Evolutionary conservation across 768 basidiomycete species (phyloP).

Genomic region (Auriscalpium vulgare): DNA sequence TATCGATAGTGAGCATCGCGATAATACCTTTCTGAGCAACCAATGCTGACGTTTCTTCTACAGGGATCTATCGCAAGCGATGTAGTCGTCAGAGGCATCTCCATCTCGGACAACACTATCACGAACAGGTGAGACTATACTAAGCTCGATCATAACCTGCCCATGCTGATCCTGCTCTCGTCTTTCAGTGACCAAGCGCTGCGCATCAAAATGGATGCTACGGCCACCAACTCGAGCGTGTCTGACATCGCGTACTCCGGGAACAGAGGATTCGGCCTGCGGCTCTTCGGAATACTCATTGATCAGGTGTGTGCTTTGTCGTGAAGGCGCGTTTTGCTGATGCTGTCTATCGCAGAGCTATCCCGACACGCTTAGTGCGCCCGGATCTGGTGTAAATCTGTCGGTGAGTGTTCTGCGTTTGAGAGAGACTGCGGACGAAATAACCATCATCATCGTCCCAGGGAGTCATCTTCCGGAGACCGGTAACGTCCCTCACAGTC

Average conservation of each 20-base stretch:
- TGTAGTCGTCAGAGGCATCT: conserved; percentile 37
- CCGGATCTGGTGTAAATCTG: conserved; percentile 49
- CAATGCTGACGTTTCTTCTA: not conserved
- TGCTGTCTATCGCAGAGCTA: conserved; percentile 38
- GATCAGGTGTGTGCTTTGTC: conserved; percentile 34
- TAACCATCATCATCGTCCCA: conserved; percentile 43
- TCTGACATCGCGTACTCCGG: conserved; percentile 42
- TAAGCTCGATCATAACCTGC: not conserved
- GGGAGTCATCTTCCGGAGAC: conserved; percentile 22
- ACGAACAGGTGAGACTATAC: conserved; percentile 37
- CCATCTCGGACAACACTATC: conserved; percentile 44
- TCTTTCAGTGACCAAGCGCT: conserved; percentile 41
- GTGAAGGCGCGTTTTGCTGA: not conserved
- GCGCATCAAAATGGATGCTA: conserved; percentile 50
- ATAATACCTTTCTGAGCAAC: not conserved
- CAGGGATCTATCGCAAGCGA: conserved; percentile 51
- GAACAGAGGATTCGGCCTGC: conserved; percentile 44
- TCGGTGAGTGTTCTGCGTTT: conserved; percentile 32
- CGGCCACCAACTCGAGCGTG: conserved; percentile 40
- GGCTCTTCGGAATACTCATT: conserved; percentile 48
- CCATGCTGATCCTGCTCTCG: not conserved
- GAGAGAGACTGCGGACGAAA: not conserved
- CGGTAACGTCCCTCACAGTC: conserved; percentile 28
- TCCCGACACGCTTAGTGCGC: conserved; percentile 40
- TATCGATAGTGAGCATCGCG: conserved; percentile 35